These are phyloP conservation scores for Aureobasidium sp. DNA, from an alignment of 2,329 filamentous ascomycete genomes.

Conservation along the genomic window DNA sequence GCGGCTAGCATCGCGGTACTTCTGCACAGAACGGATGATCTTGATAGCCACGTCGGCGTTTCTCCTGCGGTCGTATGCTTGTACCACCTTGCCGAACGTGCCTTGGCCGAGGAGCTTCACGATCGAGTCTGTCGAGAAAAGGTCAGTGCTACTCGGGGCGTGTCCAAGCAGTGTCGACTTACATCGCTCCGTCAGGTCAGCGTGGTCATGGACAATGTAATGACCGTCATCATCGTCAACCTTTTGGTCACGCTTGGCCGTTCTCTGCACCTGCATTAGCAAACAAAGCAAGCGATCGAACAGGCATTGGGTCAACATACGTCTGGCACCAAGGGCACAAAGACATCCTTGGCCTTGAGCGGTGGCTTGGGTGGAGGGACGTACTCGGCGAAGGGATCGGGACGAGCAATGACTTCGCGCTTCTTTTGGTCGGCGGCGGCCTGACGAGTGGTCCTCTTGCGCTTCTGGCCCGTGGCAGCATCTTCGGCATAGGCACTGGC, in stretches of 20 bases:
- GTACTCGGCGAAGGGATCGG: constrained; percentile 67
- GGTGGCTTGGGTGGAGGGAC: constrained; percentile 79
- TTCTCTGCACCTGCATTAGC: constrained; percentile 17
- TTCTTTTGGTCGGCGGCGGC: constrained; percentile 68
- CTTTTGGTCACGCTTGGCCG: constrained; percentile 42
- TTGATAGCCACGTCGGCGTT: constrained; percentile 87
- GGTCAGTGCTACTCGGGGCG: constrained; percentile 9
- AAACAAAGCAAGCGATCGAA: neutral
- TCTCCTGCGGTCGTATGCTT: constrained; percentile 72
- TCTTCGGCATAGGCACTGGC: constrained; percentile 58
- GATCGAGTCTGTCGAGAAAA: constrained; percentile 61
- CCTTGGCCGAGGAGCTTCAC: constrained; percentile 86
- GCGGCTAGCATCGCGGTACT: constrained; percentile 90
- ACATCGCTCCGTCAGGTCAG: constrained; percentile 84
- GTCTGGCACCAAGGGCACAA: constrained; percentile 51
- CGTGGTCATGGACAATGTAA: constrained; percentile 86
- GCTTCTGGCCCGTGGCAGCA: constrained; percentile 68
- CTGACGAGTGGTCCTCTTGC: constrained; percentile 73
- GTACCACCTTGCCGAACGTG: constrained; percentile 96
- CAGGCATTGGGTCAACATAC: constrained; percentile 36
- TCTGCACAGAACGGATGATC: constrained; percentile 95
- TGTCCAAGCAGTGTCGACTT: constrained; percentile 35
- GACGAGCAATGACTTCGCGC: constrained; percentile 54
- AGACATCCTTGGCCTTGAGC: constrained; percentile 68
- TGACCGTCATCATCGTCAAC: constrained; percentile 96